A percentile compares a stretch with the other conserved stretches of the same genome.
phyloP scores from a whole-genome alignment of 2,329 filamentous ascomycete genomes.

The Trichoderma asperellum region DNA sequence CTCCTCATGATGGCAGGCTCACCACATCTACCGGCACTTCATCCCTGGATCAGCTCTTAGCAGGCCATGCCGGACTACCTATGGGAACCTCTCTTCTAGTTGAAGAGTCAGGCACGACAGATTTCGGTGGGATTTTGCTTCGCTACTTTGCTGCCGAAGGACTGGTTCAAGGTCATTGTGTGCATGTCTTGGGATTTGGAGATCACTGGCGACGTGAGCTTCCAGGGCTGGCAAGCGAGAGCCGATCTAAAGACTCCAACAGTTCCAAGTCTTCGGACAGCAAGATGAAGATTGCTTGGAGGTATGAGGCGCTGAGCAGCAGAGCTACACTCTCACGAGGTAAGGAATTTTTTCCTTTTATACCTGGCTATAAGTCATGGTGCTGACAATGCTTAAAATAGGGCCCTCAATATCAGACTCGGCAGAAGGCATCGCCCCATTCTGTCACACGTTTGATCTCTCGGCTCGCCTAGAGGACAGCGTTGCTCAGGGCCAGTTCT shows the following conservation, averaged over 20 bases:
- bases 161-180: slow-evolving; percentile 83
- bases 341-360: background rate
- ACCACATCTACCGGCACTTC: slow-evolving; percentile 91
- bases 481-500: slow-evolving; percentile 55
- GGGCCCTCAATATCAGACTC: slow-evolving; percentile 29
- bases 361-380: background rate
- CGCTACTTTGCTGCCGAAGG: slow-evolving; percentile 93
- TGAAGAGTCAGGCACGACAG: slow-evolving; percentile 89
- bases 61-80: slow-evolving; percentile 82
- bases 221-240: slow-evolving; percentile 66
- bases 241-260: slow-evolving; percentile 45
- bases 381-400: background rate
- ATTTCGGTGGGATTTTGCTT: slow-evolving; percentile 83
- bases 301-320: slow-evolving; percentile 82
- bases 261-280: slow-evolving; percentile 56
- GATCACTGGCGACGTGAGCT: slow-evolving; percentile 83
- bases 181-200: slow-evolving; percentile 81
- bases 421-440: slow-evolving; percentile 43
- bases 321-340: slow-evolving; percentile 38
- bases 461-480: slow-evolving; percentile 62
- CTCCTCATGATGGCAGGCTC: slow-evolving; percentile 81
- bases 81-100: slow-evolving; percentile 80
- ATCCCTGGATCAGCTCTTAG: slow-evolving; percentile 82
- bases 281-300: slow-evolving; percentile 99
- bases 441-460: slow-evolving; percentile 76